phyloP scores from a whole-genome alignment of 2,329 filamentous ascomycete species.

The Zymoseptoria brevis region DNA sequence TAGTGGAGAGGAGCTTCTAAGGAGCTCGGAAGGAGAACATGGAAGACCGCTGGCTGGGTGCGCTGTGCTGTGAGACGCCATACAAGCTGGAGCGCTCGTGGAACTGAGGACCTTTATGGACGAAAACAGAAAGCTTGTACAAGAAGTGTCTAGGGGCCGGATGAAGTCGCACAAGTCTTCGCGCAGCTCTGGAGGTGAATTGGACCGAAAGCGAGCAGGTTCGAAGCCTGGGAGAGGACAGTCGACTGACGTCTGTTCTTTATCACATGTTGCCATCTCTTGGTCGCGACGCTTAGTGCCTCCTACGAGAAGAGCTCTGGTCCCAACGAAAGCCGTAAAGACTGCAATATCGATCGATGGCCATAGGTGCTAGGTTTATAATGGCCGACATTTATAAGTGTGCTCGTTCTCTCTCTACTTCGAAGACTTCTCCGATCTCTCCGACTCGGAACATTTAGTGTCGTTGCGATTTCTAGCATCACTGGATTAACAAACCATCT shows the following conservation, averaged over 20 bases:
- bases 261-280: not conserved
- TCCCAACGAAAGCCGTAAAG: not conserved
- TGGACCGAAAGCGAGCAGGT: not conserved
- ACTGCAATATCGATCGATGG: not conserved
- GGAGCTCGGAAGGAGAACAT: slow-evolving; percentile 67
- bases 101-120: slow-evolving; percentile 60
- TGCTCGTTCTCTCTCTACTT: no score
- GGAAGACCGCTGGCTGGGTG: slow-evolving; percentile 75
- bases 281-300: not conserved
- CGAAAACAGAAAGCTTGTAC: slow-evolving; percentile 62
- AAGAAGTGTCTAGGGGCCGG: slow-evolving; percentile 30
- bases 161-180: no score
- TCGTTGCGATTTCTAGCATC: no score
- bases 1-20: slow-evolving; percentile 56
- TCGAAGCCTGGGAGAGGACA: not conserved
- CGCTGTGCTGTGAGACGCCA: slow-evolving; percentile 67
- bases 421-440: no score
- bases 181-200: not conserved
- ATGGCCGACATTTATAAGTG: no score
- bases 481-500: no score
- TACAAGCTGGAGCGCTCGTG: slow-evolving; percentile 60
- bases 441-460: no score
- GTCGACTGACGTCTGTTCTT: not conserved
- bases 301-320: not conserved
- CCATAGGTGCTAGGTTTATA: no score